phyloP scores from a whole-genome alignment of 208 protist genomes.

The Angomonas deanei region DNA sequence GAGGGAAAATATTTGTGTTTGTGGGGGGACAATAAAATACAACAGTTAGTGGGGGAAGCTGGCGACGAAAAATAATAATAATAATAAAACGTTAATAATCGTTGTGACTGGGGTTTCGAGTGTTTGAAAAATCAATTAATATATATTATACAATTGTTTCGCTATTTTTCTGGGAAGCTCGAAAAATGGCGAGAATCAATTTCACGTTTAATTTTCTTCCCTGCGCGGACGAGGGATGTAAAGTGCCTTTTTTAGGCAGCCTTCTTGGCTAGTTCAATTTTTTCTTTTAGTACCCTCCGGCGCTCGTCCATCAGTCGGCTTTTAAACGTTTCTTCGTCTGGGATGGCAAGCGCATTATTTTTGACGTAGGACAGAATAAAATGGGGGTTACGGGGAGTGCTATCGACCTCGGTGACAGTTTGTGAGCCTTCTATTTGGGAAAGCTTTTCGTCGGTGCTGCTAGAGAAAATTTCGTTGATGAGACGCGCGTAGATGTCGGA shows the following conservation, averaged over 20 bases:
- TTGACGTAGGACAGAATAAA: constrained; percentile 20
- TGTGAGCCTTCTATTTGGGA: background rate
- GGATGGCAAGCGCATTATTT: constrained; percentile 27
- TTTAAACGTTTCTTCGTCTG: constrained; percentile 48
- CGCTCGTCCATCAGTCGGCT: constrained; percentile 21
- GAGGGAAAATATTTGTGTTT: too few species aligned
- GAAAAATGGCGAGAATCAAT: background rate
- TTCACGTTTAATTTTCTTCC: constrained; percentile 1
- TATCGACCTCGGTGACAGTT: too few species aligned
- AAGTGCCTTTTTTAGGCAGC: background rate
- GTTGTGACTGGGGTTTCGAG: too few species aligned
- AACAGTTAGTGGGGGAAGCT: too few species aligned
- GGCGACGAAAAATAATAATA: too few species aligned
- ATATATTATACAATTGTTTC: background rate
- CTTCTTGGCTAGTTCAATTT: constrained; percentile 15
- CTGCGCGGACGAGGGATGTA: too few species aligned
- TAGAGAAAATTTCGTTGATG: too few species aligned
- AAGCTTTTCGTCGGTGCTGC: background rate
- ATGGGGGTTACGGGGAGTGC: too few species aligned
- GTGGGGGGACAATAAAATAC: too few species aligned
- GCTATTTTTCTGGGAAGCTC: background rate
- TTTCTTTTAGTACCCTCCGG: constrained; percentile 34
- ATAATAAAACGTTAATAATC: too few species aligned
- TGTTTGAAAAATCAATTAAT: too few species aligned
- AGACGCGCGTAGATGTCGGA: too few species aligned